Base-by-base conservation (phyloP, 176 grass and related monocot species). In the Tillandsia leiboldiana region DNA sequence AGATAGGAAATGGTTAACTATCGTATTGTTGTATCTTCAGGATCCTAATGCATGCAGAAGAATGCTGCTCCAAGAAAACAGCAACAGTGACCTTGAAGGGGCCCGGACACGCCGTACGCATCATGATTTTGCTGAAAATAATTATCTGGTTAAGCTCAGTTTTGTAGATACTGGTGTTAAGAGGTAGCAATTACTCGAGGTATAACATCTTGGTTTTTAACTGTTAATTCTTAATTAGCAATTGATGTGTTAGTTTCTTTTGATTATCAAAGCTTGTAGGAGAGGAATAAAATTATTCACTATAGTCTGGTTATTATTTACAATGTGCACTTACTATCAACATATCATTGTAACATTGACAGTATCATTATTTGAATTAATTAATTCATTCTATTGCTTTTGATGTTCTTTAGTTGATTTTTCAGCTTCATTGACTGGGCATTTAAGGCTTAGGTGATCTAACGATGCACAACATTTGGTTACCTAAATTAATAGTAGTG, bases 71-170 rank as follows among this genome's bases (percentile, higher is more conserved):
- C 80, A 79, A 87, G 89, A 81, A 79, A 73, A 51, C 65, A 33
- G 67, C 72, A 81, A 81, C 79, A 59, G 24, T 29, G 89, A 90
- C 61, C 76, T 81, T 77, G 93, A 83, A 85, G 83, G 77, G 51
- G 76, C 80, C 20, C 73, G 93, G 18, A 26, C 84, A 69, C 89
- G 87, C 70, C 82, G 86, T 20, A 87, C 81, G 11, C 66, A 90
- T 7, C 89, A 97, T 77, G 89, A 97, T 92, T 97, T 92, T 83
- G 93, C 93, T 11, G 93, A 90, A 74, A 90, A 79, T 51, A 97
- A 83, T 72, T 97, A 92, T 72, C 65, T 97, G 61, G 82, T 71
- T 66, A 71, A 73, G 71, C 89, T 97, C 48, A 67, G 78, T 67
- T 92, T 85, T 82, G 86, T 97, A 51, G 79, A 73, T 65, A 92